phyloP scores from a whole-genome alignment of 306 rosid genomes.

The Citrullus colocynthis region DNA sequence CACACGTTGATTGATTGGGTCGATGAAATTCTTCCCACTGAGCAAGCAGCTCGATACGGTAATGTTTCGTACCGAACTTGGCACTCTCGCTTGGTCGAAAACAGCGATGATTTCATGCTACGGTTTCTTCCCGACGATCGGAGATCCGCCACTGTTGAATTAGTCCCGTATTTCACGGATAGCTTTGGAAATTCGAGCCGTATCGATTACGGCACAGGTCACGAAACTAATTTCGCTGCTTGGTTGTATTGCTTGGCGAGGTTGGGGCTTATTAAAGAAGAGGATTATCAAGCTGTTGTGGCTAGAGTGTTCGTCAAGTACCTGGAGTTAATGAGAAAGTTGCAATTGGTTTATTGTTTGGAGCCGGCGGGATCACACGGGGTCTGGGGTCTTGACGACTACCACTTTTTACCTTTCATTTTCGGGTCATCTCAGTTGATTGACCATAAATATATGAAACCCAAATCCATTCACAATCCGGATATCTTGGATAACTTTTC shows the following conservation, averaged over 20 bases:
- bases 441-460: slow-evolving; percentile 89
- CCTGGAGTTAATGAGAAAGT: slow-evolving; percentile 75
- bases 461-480: slow-evolving; percentile 78
- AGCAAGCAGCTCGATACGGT: slow-evolving; percentile 68
- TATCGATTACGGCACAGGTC: slow-evolving; percentile 92
- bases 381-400: slow-evolving; percentile 97
- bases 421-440: slow-evolving; percentile 91
- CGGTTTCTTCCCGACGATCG: slow-evolving; percentile 42
- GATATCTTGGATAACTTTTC: slow-evolving; percentile 83
- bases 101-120: slow-evolving; percentile 36
- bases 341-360: slow-evolving; percentile 62
- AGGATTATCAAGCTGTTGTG: slow-evolving; percentile 62
- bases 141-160: slow-evolving; percentile 35
- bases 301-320: slow-evolving; percentile 63
- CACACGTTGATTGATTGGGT: slow-evolving; percentile 54
- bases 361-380: slow-evolving; percentile 99
- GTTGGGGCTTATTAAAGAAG: slow-evolving; percentile 49
- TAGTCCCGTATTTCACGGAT: slow-evolving; percentile 62
- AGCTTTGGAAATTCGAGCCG: slow-evolving; percentile 75
- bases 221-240: slow-evolving; percentile 85
- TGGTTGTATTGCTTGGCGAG: slow-evolving; percentile 80
- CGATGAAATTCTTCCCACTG: slow-evolving; percentile 69
- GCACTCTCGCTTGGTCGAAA: slow-evolving; percentile 37
- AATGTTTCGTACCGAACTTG: slow-evolving; percentile 65
- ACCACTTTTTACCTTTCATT: slow-evolving; percentile 72